A percentile compares a stretch with the other conserved stretches of the same genome.
These are phyloP conservation scores for Aspergillus egyptiacus DNA, from an alignment of 495 filamentous ascomycete genomes.

Conservation along the genomic window DNA sequence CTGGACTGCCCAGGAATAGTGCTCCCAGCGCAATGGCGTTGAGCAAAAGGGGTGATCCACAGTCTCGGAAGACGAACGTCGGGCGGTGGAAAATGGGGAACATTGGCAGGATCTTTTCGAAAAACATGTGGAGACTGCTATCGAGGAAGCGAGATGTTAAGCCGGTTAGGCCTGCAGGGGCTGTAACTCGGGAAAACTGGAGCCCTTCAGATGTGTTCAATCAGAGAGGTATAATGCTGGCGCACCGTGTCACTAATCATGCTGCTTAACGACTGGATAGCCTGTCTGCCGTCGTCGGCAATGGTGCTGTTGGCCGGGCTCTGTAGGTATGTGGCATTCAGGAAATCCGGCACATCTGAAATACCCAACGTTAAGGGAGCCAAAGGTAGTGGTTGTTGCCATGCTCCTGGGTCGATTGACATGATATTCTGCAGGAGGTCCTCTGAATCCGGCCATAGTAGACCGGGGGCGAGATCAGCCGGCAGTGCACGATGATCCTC, in stretches of 20 bases:
- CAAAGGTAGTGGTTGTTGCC: background rate
- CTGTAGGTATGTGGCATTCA: background rate
- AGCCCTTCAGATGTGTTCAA: background rate
- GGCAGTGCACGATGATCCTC: background rate
- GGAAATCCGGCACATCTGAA: background rate
- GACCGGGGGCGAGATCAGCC: background rate
- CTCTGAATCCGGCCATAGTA: constrained; percentile 1
- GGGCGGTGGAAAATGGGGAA: background rate
- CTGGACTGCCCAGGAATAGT: background rate
- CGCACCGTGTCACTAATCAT: background rate
- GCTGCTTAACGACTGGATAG: background rate
- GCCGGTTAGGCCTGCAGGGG: background rate
- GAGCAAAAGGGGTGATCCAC: background rate
- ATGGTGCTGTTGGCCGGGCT: background rate
- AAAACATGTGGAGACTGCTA: background rate
- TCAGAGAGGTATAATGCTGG: background rate
- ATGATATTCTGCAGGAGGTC: constrained; percentile 3
- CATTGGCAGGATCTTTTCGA: constrained; percentile 1
- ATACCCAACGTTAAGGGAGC: background rate
- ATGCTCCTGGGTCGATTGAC: background rate
- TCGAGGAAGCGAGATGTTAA: background rate
- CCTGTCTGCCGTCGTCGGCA: background rate
- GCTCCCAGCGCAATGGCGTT: constrained; percentile 1
- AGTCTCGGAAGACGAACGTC: background rate
- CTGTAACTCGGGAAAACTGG: background rate